Base-by-base conservation (phyloP, 148 eudicot genomes). In the Cornus kousa region DNA sequence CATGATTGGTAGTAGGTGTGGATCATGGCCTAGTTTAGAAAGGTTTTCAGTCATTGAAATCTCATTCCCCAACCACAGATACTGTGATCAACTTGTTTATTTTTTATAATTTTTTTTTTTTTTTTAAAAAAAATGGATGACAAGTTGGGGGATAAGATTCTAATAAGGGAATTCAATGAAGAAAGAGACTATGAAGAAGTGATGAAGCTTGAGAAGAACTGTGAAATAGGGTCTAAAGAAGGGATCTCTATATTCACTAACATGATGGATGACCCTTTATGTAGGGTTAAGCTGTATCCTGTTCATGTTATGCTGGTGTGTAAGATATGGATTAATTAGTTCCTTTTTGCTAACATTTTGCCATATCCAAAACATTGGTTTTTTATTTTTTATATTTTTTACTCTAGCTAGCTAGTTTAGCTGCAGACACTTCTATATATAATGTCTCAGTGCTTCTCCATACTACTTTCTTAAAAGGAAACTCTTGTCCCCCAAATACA, bases 291-390 rank as follows among this genome's bases (percentile, higher is more conserved):
- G 57, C 67, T 75, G 70, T 75, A 75, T 64, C 70, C 43, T 40
- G 69, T 23, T 40, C 78, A 40, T 75, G 78, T 75, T 39, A 75
- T 75, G 78, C 78, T 75, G 78, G 78, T 75, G 78, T 39, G 78
- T 72, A 9, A 22, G 10, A 22, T 65, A 1, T 65, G 31, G 16
- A 65, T 24, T 28, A 28, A 65, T 57, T 57, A 13, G 7, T 43
- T 43, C 59, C 19, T 53, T 53, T 53, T 53, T 53, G 59, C 14
- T 53, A 48, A n/a, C 23, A 5, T 62, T 5, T 62, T 57, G 64
- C 64, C 17, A 57, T 57, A 12, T 57, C 5, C 64, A 62, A 13
- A 16, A 62, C 24, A 19, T 62, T 5, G 66, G 3, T 5, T 62
- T 19, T n/a, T 62, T 13, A 28, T 28, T 28, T 28, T 28, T 0